These are phyloP conservation scores for Xylariaceae sp. DNA, from an alignment of 2,329 filamentous ascomycete species.

Conservation along the genomic window DNA sequence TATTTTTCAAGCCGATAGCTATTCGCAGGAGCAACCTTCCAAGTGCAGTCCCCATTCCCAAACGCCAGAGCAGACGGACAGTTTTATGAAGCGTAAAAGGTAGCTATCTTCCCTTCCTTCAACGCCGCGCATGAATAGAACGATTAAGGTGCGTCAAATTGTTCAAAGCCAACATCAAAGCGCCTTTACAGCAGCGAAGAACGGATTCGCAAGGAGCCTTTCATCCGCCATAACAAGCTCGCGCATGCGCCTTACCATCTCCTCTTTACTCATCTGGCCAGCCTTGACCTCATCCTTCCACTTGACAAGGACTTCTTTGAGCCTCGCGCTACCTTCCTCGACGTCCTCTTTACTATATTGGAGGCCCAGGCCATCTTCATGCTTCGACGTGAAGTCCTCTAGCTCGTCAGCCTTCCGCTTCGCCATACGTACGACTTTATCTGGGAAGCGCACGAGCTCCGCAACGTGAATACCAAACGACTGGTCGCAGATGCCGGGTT, in stretches of 20 bases:
- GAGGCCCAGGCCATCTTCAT: conserved; percentile 60
- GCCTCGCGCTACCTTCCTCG: conserved; percentile 81
- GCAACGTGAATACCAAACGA: conserved; percentile 98
- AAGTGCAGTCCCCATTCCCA: too few species aligned
- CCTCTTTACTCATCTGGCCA: conserved; percentile 68
- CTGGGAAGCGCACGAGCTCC: conserved; percentile 92
- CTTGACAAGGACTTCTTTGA: conserved; percentile 81
- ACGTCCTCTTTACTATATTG: conserved; percentile 83
- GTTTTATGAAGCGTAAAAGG: too few species aligned
- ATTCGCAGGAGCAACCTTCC: too few species aligned
- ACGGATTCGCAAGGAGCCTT: conserved; percentile 67
- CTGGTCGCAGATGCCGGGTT: conserved; percentile 94
- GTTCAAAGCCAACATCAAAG: conserved; percentile 45
- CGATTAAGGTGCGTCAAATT: too few species aligned
- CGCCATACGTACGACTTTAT: conserved; percentile 99
- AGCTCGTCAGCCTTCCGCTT: conserved; percentile 97
- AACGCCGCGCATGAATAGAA: too few species aligned
- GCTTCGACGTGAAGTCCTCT: conserved; percentile 89
- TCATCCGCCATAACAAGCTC: conserved; percentile 78
- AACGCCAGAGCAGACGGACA: too few species aligned
- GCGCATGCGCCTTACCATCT: conserved; percentile 79
- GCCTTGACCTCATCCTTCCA: conserved; percentile 81
- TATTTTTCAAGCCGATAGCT: too few species aligned
- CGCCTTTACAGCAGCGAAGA: conserved; percentile 70
- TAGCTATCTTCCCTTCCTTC: too few species aligned